A percentile compares a stretch with the other conserved stretches of the same genome.
phyloP scores from a whole-genome alignment of 2,329 filamentous ascomycete species.

The Aureobasidium uvarum region DNA sequence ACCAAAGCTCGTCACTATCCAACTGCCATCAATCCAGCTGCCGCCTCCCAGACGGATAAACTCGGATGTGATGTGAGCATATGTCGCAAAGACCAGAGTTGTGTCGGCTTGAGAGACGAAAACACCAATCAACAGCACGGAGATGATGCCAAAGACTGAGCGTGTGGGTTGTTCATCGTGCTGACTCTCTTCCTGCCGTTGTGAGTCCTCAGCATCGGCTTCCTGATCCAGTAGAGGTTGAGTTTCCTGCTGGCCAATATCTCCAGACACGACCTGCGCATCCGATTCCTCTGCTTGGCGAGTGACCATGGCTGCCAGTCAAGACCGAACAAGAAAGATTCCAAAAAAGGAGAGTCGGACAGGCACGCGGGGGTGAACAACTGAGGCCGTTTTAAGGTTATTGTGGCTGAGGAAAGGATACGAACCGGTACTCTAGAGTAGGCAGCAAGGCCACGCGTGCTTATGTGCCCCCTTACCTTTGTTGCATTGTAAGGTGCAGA shows the following conservation, averaged over 20 bases:
- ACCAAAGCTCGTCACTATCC: slow-evolving; percentile 45
- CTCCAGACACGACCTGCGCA: not conserved
- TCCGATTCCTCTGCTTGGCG: not conserved
- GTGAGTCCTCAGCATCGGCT: not conserved
- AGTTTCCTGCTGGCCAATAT: not conserved
- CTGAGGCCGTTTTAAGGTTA: slow-evolving; percentile 13
- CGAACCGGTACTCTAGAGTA: slow-evolving; percentile 8
- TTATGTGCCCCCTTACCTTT: slow-evolving; percentile 10
- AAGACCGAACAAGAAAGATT: not conserved
- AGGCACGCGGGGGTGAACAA: slow-evolving; percentile 2
- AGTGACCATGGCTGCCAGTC: slow-evolving; percentile 1
- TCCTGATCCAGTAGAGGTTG: slow-evolving; percentile 2
- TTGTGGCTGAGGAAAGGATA: not conserved
- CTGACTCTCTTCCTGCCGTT: not conserved
- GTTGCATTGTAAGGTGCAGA: not conserved
- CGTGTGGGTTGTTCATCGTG: not conserved
- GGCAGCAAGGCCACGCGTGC: slow-evolving; percentile 17
- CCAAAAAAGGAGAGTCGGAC: not conserved
- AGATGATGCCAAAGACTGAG: slow-evolving; percentile 30
- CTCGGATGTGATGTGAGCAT: slow-evolving; percentile 53
- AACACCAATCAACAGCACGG: slow-evolving; percentile 49
- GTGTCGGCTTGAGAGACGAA: slow-evolving; percentile 65
- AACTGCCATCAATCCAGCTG: slow-evolving; percentile 38
- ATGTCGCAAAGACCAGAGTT: slow-evolving; percentile 65
- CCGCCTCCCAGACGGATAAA: slow-evolving; percentile 45